Base-by-base conservation (phyloP, 148 eudicot species). In the Fagopyrum esculentum region DNA sequence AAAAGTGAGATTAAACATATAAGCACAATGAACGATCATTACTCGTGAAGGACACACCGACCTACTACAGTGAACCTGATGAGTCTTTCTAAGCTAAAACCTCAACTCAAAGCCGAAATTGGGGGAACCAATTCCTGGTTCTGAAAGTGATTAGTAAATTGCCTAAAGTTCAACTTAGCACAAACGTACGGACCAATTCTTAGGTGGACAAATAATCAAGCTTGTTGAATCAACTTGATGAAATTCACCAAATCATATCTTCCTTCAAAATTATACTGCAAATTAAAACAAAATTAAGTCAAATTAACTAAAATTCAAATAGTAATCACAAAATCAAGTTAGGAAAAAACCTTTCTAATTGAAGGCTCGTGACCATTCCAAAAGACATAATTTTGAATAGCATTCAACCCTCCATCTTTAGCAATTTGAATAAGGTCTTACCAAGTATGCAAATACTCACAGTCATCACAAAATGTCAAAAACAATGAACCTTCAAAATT, bases 341-440 rank as follows among this genome's bases (percentile, higher is more conserved):
- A 8, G n/a, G 30, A 50, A 69, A 16, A 52, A 78, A 88, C 98
- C 78, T 89, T 77, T 47, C 98, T 97, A 59, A 86, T 90, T 49
- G 98, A 84, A 69, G 98, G 98, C 71, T 94, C 98, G 74, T 94
- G 98, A 6, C 91, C 98, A 84, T 91, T 91, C 98, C 98, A 94
- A 57, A 94, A 94, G 22, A 94, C 97, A 80, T 93, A 93, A 55
- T 97, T 93, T 79, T 93, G 97, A 77, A 91, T 89, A 71, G 86
- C 94, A 87, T 93, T 97, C 79, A 93, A 82, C 8, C 94, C 93
- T 73, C 92, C 89, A 77, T 89, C 95, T 84, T 89, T 93, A 2
- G 98, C 84, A 22, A 91, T 93, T 66, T 81, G 79, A 63, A 93
- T 84, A 75, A 93, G 89, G 81, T 82, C 93, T 81, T 97, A 97